Percentiles rank a stretch among this genome's conserved stretches.
Conservation (phyloP, 2,329 filamentous ascomycete species). For the Lasiodiplodia citricola region DNA sequence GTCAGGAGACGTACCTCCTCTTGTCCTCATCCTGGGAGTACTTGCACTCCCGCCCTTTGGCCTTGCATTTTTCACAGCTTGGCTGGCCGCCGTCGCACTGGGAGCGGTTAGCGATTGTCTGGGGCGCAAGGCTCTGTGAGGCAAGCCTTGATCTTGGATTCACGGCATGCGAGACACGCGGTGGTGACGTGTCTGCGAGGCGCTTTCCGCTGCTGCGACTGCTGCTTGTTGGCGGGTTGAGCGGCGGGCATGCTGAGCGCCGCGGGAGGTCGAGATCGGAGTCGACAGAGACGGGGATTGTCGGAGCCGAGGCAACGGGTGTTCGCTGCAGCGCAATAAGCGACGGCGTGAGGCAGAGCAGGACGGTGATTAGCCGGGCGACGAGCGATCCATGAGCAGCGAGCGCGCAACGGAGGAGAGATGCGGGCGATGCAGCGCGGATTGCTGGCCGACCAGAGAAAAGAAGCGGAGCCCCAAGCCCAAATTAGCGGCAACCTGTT, state of each 20-base stretch:
- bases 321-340: neutral
- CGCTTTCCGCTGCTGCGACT: constrained; percentile 22
- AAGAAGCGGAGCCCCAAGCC: constrained; percentile 23
- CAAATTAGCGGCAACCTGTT: constrained; percentile 24
- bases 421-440: constrained; percentile 4
- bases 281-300: neutral
- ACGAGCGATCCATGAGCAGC: constrained; percentile 18
- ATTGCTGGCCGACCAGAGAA: constrained; percentile 16
- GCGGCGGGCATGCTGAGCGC: constrained; percentile 19
- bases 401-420: neutral
- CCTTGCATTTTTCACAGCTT: constrained; percentile 27
- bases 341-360: neutral
- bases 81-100: constrained; percentile 27
- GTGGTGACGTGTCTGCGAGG: constrained; percentile 26
- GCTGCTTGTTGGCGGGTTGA: neutral
- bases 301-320: constrained; percentile 7
- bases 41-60: constrained; percentile 25
- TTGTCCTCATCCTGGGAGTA: constrained; percentile 27
- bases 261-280: neutral
- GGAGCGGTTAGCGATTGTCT: constrained; percentile 21
- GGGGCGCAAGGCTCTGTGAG: constrained; percentile 10
- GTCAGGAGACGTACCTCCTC: constrained; percentile 8
- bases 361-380: constrained; percentile 17
- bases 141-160: constrained; percentile 28
- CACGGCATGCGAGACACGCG: constrained; percentile 27